Evolutionary conservation across 2,329 filamentous ascomycete species (phyloP).

Genomic region (Cladophialophora chaetospira): DNA sequence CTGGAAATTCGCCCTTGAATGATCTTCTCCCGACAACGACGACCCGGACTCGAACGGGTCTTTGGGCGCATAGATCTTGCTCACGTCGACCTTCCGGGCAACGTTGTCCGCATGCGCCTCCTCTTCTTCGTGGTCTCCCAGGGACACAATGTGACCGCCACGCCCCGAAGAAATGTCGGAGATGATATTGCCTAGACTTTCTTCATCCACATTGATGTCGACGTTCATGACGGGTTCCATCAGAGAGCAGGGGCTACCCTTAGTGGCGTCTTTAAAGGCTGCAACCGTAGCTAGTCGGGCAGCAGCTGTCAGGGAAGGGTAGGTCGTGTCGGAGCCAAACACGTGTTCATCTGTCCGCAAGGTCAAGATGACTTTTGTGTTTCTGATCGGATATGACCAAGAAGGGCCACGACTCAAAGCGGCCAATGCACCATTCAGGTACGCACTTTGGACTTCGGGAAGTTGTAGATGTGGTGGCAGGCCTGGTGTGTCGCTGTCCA

Average conservation of each 20-base stretch:
- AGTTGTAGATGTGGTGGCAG: constrained; percentile 58
- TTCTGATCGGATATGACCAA: constrained; percentile 77
- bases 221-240: constrained; percentile 95
- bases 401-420: constrained; percentile 83
- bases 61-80: constrained; percentile 79
- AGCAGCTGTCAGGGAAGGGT: constrained; percentile 68
- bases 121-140: constrained; percentile 54
- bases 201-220: constrained; percentile 81
- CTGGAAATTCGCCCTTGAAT: constrained; percentile 46
- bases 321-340: constrained; percentile 66
- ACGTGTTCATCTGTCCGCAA: constrained; percentile 67
- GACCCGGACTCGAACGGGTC: constrained; percentile 69
- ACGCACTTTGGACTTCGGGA: constrained; percentile 52
- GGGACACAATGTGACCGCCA: constrained; percentile 72
- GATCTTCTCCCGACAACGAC: constrained; percentile 34
- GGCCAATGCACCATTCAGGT: constrained; percentile 79
- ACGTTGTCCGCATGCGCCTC: constrained; percentile 36
- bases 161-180: constrained; percentile 76
- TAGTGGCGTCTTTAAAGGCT: constrained; percentile 65
- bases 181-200: constrained; percentile 75
- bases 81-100: constrained; percentile 62
- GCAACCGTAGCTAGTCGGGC: constrained; percentile 68
- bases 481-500: constrained; percentile 47
- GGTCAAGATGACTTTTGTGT: constrained; percentile 68
- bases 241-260: constrained; percentile 61